Evolutionary conservation across 805 yeast genomes (phyloP).

Genomic region (Candida khao-thaluensis): DNA sequence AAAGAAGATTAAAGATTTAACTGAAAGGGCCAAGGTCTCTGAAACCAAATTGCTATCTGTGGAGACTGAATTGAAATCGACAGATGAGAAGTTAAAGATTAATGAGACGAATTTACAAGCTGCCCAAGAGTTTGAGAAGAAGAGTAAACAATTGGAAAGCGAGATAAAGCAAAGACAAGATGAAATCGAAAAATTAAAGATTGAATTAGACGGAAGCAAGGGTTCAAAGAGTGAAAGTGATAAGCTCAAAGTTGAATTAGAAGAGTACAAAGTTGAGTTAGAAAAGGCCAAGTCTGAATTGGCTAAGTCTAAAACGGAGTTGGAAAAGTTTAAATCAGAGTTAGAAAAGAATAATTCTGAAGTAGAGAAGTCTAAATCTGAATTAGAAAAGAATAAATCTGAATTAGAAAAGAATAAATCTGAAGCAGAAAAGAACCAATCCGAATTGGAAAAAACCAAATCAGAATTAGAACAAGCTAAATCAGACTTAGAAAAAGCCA

Average conservation of each 20-base stretch:
- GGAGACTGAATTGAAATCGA: neutral
- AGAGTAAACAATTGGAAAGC: neutral
- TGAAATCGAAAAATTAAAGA: slow-evolving; percentile 5
- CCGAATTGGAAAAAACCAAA: neutral
- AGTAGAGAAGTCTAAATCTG: too few species aligned
- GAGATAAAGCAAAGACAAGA: too few species aligned
- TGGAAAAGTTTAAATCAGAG: too few species aligned
- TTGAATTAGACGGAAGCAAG: too few species aligned
- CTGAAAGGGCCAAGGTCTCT: neutral
- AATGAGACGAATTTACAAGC: neutral
- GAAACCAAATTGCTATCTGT: neutral
- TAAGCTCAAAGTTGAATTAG: neutral
- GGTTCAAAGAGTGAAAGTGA: neutral
- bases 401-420: too few species aligned
- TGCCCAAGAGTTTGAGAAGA: slow-evolving; percentile 1
- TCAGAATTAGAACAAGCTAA: slow-evolving; percentile 1
- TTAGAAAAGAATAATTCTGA: neutral
- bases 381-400: too few species aligned
- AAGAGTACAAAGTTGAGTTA: neutral
- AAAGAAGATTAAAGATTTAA: neutral
- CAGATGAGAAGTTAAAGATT: neutral
- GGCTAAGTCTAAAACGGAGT: too few species aligned
- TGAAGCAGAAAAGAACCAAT: neutral
- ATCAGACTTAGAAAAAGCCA: slow-evolving; percentile 5
- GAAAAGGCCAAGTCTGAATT: too few species aligned